Base-by-base conservation (phyloP, 306 rosid species). In the Rosa multiflora region DNA sequence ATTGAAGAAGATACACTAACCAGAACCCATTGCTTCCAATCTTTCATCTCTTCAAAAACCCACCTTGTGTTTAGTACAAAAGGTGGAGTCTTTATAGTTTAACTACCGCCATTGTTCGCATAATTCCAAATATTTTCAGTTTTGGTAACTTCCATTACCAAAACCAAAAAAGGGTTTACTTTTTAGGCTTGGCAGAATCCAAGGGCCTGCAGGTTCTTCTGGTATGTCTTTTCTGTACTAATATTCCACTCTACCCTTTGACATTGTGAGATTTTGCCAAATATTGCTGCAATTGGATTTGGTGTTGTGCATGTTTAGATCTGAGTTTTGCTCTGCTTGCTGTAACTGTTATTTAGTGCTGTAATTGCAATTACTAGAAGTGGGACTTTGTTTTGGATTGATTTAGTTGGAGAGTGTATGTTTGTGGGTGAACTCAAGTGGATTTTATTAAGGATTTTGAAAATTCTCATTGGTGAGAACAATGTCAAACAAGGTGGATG, bases 171-270 rank as follows among this genome's bases (percentile, higher is more conserved):
- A n/a, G 37, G 70, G 46, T 40, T 32, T 2, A 70, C 12, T 14
- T 58, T 55, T 56, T 68, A 4, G 70, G 74, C 12, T 82, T 63
- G 82, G 76, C 81, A 63, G 74, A 80, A 79, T 79, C 86, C 42
- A 56, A 42, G n/a, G 68, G 26, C 18, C 73, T 71, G 67, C 35
- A 72, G 69, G 72, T 85, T 72, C 72, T 47, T 40, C 88, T 49
- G 89, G 88, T 76, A 86, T 85, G 69, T 75, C 80, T 29, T 81
- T n/a, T 81, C 29, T 49, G 0, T 46, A 8, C 7, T 61, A 63
- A 37, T 15, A 26, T 69, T 14, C 55, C 1, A 42, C 10, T 62
- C 7, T 59, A 64, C 74, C 37, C 58, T 4, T 17, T 51, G 29
- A 46, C 52, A 37, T 37, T 58, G 68, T 40, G 15, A 72, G 23